Evolutionary conservation across 176 grass and related monocot genomes (phyloP).

Genomic region (Hsuehochloa calcarea): DNA sequence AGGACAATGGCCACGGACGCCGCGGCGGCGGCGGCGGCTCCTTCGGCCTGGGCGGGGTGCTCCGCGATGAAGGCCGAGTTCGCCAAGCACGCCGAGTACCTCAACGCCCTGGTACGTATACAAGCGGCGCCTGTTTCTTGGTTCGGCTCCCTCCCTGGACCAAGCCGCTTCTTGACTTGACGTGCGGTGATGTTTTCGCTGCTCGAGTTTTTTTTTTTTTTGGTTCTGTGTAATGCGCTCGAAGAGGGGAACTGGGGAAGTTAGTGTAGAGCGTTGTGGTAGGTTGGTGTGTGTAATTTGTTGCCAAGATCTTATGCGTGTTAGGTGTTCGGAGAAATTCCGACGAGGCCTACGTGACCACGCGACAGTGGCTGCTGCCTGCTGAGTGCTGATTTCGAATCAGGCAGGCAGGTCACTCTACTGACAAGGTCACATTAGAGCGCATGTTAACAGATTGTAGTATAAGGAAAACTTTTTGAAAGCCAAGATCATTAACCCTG

Average conservation of each 20-base stretch:
- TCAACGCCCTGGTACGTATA: constrained; percentile 46
- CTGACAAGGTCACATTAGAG: neutral
- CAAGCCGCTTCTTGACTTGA: neutral
- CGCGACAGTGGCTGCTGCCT: neutral
- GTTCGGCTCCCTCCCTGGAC: neutral
- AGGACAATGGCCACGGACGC: constrained; percentile 41
- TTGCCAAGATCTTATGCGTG: neutral
- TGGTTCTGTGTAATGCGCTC: neutral
- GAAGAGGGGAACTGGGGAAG: neutral
- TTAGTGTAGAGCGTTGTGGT: neutral
- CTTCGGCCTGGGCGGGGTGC: constrained; percentile 12
- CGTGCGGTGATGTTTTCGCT: neutral
- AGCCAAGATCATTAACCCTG: neutral
- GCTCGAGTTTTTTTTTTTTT: neutral
- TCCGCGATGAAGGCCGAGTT: constrained; percentile 52
- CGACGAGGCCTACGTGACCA: neutral
- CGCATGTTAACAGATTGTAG: neutral
- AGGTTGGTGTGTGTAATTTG: neutral
- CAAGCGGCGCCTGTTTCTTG: neutral
- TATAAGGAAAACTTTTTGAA: neutral
- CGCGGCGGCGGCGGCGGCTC: neutral
- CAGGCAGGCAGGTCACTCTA: neutral
- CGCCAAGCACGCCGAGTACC: constrained; percentile 41
- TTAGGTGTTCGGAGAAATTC: constrained; percentile 43
- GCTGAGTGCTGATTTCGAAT: neutral